Percentiles rank a stretch among this genome's conserved stretches.
phyloP scores from a whole-genome alignment of 768 basidiomycete genomes.

The Mycena vulgaris region DNA sequence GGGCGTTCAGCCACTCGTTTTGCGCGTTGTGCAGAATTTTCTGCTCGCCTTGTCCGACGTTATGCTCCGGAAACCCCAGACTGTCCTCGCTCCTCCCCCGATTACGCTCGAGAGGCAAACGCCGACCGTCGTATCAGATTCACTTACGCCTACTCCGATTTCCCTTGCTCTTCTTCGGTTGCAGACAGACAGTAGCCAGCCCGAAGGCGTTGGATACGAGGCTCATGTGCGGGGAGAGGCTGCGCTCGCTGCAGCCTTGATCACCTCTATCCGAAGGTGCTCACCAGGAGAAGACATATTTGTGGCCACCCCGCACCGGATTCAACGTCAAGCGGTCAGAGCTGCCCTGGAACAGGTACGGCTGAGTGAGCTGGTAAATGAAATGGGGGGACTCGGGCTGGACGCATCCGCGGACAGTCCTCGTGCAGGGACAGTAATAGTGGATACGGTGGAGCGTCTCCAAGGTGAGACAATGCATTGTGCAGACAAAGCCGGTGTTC shows the following conservation, averaged over 20 bases:
- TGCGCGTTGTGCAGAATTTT: slow-evolving; percentile 52
- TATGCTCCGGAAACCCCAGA: slow-evolving; percentile 60
- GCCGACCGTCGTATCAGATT: slow-evolving; percentile 34
- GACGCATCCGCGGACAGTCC: background rate
- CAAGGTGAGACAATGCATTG: slow-evolving; percentile 53
- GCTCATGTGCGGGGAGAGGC: slow-evolving; percentile 65
- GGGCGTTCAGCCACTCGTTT: slow-evolving; percentile 42
- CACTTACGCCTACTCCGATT: slow-evolving; percentile 50
- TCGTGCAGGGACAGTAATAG: slow-evolving; percentile 50
- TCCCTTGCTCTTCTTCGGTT: slow-evolving; percentile 63
- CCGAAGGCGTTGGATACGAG: slow-evolving; percentile 60
- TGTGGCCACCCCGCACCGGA: slow-evolving; percentile 67
- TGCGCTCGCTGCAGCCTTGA: slow-evolving; percentile 60
- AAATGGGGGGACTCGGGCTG: slow-evolving; percentile 35
- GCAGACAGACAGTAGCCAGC: slow-evolving; percentile 48
- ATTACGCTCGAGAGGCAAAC: slow-evolving; percentile 29
- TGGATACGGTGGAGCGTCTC: slow-evolving; percentile 66
- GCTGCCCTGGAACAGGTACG: slow-evolving; percentile 47
- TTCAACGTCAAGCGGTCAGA: slow-evolving; percentile 67
- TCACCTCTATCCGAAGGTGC: slow-evolving; percentile 54
- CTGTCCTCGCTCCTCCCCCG: slow-evolving; percentile 48
- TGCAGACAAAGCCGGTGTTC: background rate
- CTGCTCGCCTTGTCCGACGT: slow-evolving; percentile 59
- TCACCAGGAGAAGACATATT: slow-evolving; percentile 62
- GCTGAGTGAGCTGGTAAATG: slow-evolving; percentile 32